These are phyloP conservation scores for Cladophialophora yegresii DNA, from an alignment of 2,329 filamentous ascomycete genomes.

Conservation along the genomic window DNA sequence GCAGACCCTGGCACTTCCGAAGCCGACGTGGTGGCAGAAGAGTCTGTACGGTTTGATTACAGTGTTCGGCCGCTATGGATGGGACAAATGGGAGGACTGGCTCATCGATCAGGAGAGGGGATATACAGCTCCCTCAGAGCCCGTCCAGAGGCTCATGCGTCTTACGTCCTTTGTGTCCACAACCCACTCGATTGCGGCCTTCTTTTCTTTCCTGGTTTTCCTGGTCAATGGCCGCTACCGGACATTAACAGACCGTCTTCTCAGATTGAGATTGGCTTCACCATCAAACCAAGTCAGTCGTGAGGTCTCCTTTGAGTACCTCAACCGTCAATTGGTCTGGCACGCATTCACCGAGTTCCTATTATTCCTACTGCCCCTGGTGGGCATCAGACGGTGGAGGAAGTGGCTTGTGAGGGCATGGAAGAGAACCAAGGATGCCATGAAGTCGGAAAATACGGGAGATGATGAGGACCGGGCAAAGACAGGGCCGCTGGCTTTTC, in stretches of 20 bases:
- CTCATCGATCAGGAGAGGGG: slow-evolving; percentile 75
- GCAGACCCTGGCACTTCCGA: slow-evolving; percentile 62
- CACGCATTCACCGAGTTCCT: slow-evolving; percentile 99
- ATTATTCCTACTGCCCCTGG: slow-evolving; percentile 94
- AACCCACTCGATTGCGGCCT: slow-evolving; percentile 76
- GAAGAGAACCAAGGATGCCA: slow-evolving; percentile 72
- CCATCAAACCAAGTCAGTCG: slow-evolving; percentile 81
- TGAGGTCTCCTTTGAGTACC: slow-evolving; percentile 95
- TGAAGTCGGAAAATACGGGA: slow-evolving; percentile 51
- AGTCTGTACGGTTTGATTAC: slow-evolving; percentile 79
- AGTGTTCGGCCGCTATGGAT: slow-evolving; percentile 83
- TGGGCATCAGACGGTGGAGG: slow-evolving; percentile 90
- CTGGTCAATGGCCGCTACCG: slow-evolving; percentile 87
- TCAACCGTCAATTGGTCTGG: slow-evolving; percentile 97
- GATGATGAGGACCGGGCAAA: slow-evolving; percentile 55
- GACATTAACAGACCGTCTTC: slow-evolving; percentile 80
- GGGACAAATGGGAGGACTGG: slow-evolving; percentile 90
- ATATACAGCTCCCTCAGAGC: slow-evolving; percentile 52
- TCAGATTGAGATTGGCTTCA: slow-evolving; percentile 81
- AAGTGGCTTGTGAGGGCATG: slow-evolving; percentile 85
- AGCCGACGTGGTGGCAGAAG: slow-evolving; percentile 83
- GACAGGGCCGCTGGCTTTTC: slow-evolving; percentile 75
- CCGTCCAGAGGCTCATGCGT: slow-evolving; percentile 61
- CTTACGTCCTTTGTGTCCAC: slow-evolving; percentile 70
- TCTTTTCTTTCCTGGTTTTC: slow-evolving; percentile 86